These are phyloP conservation scores for Powellomyces hirtus DNA, from an alignment of 192 early-diverging fungal genomes.

Conservation along the genomic window DNA sequence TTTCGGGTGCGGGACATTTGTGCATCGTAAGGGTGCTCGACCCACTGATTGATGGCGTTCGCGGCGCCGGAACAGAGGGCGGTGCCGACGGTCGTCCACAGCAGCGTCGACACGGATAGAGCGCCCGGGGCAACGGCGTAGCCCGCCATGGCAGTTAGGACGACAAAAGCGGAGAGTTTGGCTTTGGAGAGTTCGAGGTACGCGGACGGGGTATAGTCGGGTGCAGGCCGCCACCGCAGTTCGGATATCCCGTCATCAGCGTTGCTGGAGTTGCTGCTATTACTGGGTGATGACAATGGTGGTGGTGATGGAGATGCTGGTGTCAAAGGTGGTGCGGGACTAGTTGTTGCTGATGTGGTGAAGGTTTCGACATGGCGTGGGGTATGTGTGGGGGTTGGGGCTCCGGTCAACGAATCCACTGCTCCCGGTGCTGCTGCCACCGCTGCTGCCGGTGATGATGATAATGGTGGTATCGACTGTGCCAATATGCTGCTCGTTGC, in stretches of 20 bases:
- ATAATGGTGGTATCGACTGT: too few species aligned
- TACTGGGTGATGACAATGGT: too few species aligned
- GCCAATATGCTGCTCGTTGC: too few species aligned
- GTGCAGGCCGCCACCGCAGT: slow-evolving; percentile 17
- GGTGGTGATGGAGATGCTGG: too few species aligned
- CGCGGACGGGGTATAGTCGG: slow-evolving; percentile 23
- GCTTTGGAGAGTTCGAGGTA: slow-evolving; percentile 84
- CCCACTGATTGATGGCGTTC: slow-evolving; percentile 96
- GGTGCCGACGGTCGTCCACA: slow-evolving; percentile 84
- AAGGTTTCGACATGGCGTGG: too few species aligned
- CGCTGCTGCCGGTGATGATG: too few species aligned
- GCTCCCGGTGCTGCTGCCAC: too few species aligned
- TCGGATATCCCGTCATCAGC: neutral
- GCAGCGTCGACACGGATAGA: slow-evolving; percentile 51
- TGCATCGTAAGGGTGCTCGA: slow-evolving; percentile 92
- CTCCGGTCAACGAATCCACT: too few species aligned
- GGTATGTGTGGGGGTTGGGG: too few species aligned
- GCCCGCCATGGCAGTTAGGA: slow-evolving; percentile 91
- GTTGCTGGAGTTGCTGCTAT: too few species aligned
- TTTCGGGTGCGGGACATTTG: slow-evolving; percentile 95
- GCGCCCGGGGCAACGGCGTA: slow-evolving; percentile 88
- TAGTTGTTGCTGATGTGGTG: too few species aligned
- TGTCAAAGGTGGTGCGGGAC: too few species aligned
- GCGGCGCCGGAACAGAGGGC: slow-evolving; percentile 84
- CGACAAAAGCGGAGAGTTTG: slow-evolving; percentile 83